Conservation (phyloP, 163 green algal species). For the Volvox carteri region DNA sequence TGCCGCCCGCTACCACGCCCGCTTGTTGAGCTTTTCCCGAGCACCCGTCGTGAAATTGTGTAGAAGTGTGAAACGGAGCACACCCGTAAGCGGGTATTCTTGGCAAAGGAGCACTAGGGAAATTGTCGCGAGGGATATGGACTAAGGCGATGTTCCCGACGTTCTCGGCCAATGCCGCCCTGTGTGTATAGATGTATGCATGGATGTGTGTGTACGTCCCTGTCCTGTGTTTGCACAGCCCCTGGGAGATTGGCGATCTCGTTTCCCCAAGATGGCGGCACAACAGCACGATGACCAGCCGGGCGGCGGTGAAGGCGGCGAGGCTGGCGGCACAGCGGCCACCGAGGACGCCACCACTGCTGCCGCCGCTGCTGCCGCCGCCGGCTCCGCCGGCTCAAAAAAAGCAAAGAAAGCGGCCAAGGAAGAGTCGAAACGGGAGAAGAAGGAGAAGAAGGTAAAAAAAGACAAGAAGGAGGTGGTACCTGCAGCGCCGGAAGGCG, state of each 20-base stretch:
- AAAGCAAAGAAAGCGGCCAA: not conserved
- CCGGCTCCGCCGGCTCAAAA: not conserved
- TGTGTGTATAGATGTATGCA: too few species aligned
- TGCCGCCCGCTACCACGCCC: too few species aligned
- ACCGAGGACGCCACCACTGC: not conserved
- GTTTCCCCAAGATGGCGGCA: not conserved
- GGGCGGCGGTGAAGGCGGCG: not conserved
- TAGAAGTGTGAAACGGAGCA: too few species aligned
- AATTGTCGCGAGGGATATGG: too few species aligned
- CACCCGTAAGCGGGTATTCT: too few species aligned
- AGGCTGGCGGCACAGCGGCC: not conserved
- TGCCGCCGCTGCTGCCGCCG: not conserved
- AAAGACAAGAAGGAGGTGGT: slow-evolving; percentile 67
- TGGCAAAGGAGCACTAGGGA: too few species aligned
- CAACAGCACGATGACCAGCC: not conserved
- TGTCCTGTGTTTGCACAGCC: not conserved
- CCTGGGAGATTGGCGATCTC: slow-evolving; percentile 22
- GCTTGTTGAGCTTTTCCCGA: too few species aligned
- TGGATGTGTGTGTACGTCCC: too few species aligned
- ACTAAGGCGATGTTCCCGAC: too few species aligned
- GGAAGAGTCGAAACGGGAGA: slow-evolving; percentile 19
- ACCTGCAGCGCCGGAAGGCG: not conserved
- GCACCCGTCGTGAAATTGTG: too few species aligned
- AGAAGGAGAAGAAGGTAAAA: slow-evolving; percentile 57
- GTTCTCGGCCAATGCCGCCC: too few species aligned